Percentiles rank a stretch among this genome's conserved stretches.
These are phyloP conservation scores for Russula emetica DNA, from an alignment of 768 basidiomycete species.

Conservation along the genomic window DNA sequence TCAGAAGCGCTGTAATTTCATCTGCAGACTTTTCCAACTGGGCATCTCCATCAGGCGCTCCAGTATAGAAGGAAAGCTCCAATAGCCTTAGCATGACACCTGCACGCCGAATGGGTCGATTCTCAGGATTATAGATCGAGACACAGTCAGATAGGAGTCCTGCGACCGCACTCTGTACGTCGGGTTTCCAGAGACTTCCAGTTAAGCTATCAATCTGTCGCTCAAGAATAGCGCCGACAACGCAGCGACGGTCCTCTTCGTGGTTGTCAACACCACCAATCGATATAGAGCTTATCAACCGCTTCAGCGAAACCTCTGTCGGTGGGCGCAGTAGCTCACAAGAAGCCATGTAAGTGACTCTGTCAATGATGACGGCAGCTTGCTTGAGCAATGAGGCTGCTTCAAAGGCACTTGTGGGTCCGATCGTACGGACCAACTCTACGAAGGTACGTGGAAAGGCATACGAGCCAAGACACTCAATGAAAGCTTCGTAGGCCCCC, in stretches of 20 bases:
- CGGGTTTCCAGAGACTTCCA: conserved; percentile 53
- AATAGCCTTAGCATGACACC: conserved; percentile 53
- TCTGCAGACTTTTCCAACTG: conserved; percentile 11
- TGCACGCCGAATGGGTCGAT: conserved; percentile 55
- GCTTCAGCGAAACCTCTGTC: conserved; percentile 45
- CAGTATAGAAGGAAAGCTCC: conserved; percentile 46
- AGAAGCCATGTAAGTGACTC: conserved; percentile 59
- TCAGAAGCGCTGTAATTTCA: conserved; percentile 40
- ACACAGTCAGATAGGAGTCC: conserved; percentile 48
- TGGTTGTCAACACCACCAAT: background rate
- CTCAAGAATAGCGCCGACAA: conserved; percentile 56
- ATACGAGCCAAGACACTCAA: conserved; percentile 33
- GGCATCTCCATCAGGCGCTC: conserved; percentile 20
- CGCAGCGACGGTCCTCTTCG: conserved; percentile 22
- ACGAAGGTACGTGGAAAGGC: conserved; percentile 28
- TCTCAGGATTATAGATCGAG: conserved; percentile 43
- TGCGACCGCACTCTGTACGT: conserved; percentile 40
- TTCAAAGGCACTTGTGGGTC: conserved; percentile 38
- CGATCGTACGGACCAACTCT: conserved; percentile 23
- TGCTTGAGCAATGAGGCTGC: conserved; percentile 46
- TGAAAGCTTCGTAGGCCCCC: conserved; percentile 58
- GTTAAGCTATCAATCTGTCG: conserved; percentile 57
- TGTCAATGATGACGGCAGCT: conserved; percentile 56
- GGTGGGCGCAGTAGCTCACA: conserved; percentile 61
- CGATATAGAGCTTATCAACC: conserved; percentile 11